Conservation (phyloP, 148 eudicot species). For the Fallopia convolvulus region DNA sequence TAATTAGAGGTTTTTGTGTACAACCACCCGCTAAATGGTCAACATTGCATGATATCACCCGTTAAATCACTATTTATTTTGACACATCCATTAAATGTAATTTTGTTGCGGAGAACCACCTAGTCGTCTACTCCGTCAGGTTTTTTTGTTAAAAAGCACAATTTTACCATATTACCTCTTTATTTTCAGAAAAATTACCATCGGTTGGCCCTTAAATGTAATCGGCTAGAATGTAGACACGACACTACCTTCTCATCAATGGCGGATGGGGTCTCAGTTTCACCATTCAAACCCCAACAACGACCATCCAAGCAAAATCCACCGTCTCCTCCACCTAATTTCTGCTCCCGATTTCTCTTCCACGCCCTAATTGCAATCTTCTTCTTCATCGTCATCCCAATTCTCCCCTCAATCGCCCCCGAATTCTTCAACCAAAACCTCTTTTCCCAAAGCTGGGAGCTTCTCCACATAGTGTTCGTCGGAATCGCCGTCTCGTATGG, state of each 20-base stretch:
- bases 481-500: slow-evolving; percentile 96
- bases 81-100: too few relatives aligned
- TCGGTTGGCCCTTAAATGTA: too few relatives aligned
- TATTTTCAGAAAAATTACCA: too few relatives aligned
- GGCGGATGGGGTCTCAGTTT: neutral
- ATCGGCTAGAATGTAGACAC: too few relatives aligned
- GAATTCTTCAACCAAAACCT: slow-evolving; percentile 39
- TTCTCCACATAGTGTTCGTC: slow-evolving; percentile 70
- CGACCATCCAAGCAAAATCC: neutral
- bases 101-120: too few relatives aligned
- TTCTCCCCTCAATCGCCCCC: slow-evolving; percentile 68
- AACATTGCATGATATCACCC: too few relatives aligned
- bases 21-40: too few relatives aligned
- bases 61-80: too few relatives aligned
- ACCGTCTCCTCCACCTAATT: slow-evolving; percentile 22
- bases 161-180: too few relatives aligned
- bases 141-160: too few relatives aligned
- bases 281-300: neutral
- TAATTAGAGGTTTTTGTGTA: too few relatives aligned
- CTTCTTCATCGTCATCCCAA: slow-evolving; percentile 46
- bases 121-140: too few relatives aligned
- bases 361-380: slow-evolving; percentile 31
- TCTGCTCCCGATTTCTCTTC: slow-evolving; percentile 33
- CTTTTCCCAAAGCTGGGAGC: slow-evolving; percentile 66
- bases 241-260: neutral